Percentiles rank a stretch among this genome's conserved stretches.
Conservation (phyloP, 106 monocot genomes). For the Phalaenopsis aphrodite region DNA sequence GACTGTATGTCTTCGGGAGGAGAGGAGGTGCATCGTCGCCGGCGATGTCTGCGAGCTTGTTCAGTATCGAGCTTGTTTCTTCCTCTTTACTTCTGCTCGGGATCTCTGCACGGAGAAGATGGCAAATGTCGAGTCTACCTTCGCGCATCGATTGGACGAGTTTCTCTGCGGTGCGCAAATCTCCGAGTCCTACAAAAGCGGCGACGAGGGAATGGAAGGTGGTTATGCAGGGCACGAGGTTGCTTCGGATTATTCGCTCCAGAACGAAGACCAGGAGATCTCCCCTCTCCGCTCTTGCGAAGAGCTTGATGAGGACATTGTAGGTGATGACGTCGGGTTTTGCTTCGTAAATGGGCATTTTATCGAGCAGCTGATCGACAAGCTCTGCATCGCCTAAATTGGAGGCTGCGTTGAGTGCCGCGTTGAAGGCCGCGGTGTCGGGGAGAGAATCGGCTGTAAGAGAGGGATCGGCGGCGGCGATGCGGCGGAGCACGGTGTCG, state of each 20-base stretch:
- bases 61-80: slow-evolving; percentile 11
- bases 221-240: slow-evolving; percentile 51
- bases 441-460: slow-evolving; percentile 38
- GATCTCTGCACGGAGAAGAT: slow-evolving; percentile 19
- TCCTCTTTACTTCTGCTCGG: slow-evolving; percentile 10
- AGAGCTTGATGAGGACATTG: slow-evolving; percentile 80
- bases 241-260: slow-evolving; percentile 34
- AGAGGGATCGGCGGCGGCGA: slow-evolving; percentile 16
- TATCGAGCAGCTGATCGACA: slow-evolving; percentile 59
- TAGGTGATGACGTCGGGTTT: slow-evolving; percentile 66
- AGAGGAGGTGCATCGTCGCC: slow-evolving; percentile 15
- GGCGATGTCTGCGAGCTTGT: slow-evolving; percentile 26
- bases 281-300: slow-evolving; percentile 59
- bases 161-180: slow-evolving; percentile 60
- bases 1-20: slow-evolving; percentile 51
- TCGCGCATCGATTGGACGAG: slow-evolving; percentile 84
- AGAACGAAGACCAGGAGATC: slow-evolving; percentile 53
- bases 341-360: slow-evolving; percentile 46
- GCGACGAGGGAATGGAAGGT: slow-evolving; percentile 83
- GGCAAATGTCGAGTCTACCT: slow-evolving; percentile 46
- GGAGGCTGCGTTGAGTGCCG: slow-evolving; percentile 73
- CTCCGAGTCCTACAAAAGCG: slow-evolving; percentile 72
- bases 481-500: slow-evolving; percentile 36
- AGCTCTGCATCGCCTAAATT: slow-evolving; percentile 55
- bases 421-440: slow-evolving; percentile 80